phyloP scores from a whole-genome alignment of 129 eudicot genomes.

The Logfia minima region DNA sequence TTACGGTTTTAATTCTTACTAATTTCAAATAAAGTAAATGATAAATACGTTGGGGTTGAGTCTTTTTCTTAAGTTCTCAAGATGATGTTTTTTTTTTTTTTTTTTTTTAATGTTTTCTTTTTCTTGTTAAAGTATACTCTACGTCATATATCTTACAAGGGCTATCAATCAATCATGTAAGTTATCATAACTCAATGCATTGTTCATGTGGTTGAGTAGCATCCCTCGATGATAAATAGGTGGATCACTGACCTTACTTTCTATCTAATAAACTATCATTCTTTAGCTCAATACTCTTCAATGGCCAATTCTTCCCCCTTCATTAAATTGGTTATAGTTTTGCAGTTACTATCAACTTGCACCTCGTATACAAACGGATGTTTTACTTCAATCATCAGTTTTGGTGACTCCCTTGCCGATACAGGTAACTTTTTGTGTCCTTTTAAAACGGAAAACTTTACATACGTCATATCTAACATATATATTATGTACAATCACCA shows the following conservation, averaged over 20 bases:
- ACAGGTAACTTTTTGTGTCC: conserved; percentile 15
- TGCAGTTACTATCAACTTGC: neutral
- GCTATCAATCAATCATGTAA: conserved; percentile 2
- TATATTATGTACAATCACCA: neutral
- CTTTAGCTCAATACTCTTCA: neutral
- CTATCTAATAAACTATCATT: neutral
- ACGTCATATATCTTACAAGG: neutral
- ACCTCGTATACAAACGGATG: conserved; percentile 25
- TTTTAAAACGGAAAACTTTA: too few species aligned
- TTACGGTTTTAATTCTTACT: too few species aligned
- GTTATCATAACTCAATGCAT: neutral
- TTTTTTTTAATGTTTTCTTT: too few species aligned
- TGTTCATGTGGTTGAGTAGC: neutral
- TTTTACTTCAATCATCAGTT: conserved; percentile 50
- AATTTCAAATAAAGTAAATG: too few species aligned
- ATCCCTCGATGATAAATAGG: neutral
- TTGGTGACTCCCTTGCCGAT: conserved; percentile 33
- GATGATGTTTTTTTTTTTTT: too few species aligned
- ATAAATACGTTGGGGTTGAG: too few species aligned
- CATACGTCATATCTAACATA: neutral
- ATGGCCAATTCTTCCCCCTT: conserved; percentile 17
- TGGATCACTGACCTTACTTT: neutral
- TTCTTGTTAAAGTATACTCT: too few species aligned
- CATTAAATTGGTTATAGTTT: conserved; percentile 2
- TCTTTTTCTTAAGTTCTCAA: too few species aligned